Base-by-base conservation (phyloP, 2,329 filamentous ascomycete genomes). In the Fonsecaea monophora region DNA sequence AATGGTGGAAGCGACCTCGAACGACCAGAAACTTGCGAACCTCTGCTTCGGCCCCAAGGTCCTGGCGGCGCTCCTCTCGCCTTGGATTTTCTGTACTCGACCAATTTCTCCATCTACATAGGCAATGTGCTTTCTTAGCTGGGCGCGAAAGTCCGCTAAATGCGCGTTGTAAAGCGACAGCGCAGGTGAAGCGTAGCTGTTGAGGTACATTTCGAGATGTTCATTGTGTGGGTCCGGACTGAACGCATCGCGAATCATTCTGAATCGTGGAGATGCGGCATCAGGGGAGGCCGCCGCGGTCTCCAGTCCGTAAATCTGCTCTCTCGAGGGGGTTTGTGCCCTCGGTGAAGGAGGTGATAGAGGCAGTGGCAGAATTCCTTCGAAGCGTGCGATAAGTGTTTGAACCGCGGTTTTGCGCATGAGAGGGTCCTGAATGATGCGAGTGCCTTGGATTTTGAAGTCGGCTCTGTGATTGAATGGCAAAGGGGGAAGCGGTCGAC, bases 371-470 rank as follows among this genome's bases (percentile, higher is more conserved):
- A 65, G 50, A 10, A n/a, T 53, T 4, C 67, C 70, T 66, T 73
- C 71, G 38, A 65, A 72, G 38, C 58, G 61, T 7, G 68, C 66
- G 35, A 72, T 72, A 37, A 73, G 70, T 18, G 70, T 71, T 15
- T 70, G 66, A 15, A 73, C 61, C 4, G 69, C 70, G 13, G 67
- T 71, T 62, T 71, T 68, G 50, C 70, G 64, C 53, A 66, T 58
- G 15, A 50, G 45, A 2, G 70, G 66, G 9, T 67, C 60, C 45
- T 71, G 65, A 8, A 65, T 40, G 35, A 71, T 62, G n/a, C 69
- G 66, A 7, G 61, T 64, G 45, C 69, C 71, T 37, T 64, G 60
- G 6, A 68, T 38, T 37, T 63, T 50, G 53, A 72, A 72, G 13
- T 34, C 30, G 30, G 66, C 12, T 6, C 64, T 62, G 53, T 72